Conservation (phyloP, 2,329 filamentous ascomycete species). For the Claviceps paspali region DNA sequence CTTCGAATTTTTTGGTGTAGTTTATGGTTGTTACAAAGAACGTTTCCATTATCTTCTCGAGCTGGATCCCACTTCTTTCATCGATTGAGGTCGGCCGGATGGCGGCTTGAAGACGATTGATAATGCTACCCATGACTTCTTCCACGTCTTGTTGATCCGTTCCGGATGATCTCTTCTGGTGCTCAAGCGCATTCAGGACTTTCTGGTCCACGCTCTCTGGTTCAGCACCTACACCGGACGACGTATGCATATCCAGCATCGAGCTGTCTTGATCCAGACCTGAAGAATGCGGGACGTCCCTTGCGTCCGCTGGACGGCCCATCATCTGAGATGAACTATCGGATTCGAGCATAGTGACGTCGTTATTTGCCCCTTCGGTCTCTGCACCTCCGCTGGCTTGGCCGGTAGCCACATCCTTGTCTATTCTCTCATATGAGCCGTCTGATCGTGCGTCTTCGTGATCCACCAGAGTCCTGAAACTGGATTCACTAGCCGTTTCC, state of each 20-base stretch:
- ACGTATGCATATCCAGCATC: too few relatives aligned
- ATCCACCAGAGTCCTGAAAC: conserved; percentile 37
- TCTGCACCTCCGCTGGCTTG: conserved; percentile 8
- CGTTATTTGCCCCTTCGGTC: background rate
- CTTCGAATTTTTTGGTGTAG: conserved; percentile 38
- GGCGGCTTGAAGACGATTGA: conserved; percentile 80
- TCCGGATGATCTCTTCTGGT: conserved; percentile 30
- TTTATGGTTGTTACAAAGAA: conserved; percentile 49
- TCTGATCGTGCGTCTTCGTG: conserved; percentile 22
- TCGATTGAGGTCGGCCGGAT: conserved; percentile 56
- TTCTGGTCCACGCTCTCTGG: conserved; percentile 28
- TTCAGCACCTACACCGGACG: conserved; percentile 15
- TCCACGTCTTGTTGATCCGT: conserved; percentile 84
- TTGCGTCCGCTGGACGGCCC: background rate
- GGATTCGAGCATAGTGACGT: conserved; percentile 1
- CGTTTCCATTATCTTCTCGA: conserved; percentile 61
- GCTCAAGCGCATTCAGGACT: conserved; percentile 29
- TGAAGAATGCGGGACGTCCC: too few relatives aligned
- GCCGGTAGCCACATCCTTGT: conserved; percentile 7
- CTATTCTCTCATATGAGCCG: conserved; percentile 20
- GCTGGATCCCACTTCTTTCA: conserved; percentile 53
- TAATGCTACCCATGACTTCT: conserved; percentile 85
- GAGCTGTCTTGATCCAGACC: too few relatives aligned
- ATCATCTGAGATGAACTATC: background rate
- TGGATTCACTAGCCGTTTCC: conserved; percentile 31